Base-by-base conservation (phyloP, 257 asterid genomes). In the Solanum commersonii region DNA sequence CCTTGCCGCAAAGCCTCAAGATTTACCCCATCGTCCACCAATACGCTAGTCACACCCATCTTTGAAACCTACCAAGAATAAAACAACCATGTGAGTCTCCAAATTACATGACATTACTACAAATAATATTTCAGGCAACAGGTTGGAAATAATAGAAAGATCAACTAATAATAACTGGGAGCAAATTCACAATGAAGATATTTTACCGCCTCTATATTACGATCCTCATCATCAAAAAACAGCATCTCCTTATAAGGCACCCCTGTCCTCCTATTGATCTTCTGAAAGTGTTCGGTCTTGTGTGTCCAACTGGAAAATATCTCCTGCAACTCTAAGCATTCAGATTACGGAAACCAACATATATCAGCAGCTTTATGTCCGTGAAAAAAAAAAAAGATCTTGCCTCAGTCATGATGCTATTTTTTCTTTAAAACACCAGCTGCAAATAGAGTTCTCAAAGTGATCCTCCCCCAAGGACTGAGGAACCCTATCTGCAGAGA, bases 201-300 rank as follows among this genome's bases (percentile, higher is more conserved):
- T 87, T 88, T 87, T 93, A 95, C 98, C 38, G 97, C 91, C 84
- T 93, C 91, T 79, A 94, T 95, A 87, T 95, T 96, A 81, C 97
- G 97, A 89, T 95, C 90, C 88, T 96, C 99, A 76, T 96, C 99
- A 74, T 96, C 99, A 59, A 95, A 96, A 88, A 96, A 96, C 87
- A 96, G 95, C 98, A 96, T 96, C 87, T 92, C 94, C 49, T 92
- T 91, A 89, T 91, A 96, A n/a, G 98, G 95, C 81, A 93, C 87
- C 34, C 91, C 88, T 29, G 98, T 96, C 87, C 88, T 95, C 88
- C 92, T 76, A 59, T 91, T 86, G 60, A 96, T 94, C 87, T 89
- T 92, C 88, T 94, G 96, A 63, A 96, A 96, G 90, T 96, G 98
- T 13, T 94, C 98, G 3, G 96, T 96, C 94, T 96, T 96, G 92